Evolutionary conservation across 2,329 filamentous ascomycete species (phyloP).

Genomic region (Aspergillus calidoustus): DNA sequence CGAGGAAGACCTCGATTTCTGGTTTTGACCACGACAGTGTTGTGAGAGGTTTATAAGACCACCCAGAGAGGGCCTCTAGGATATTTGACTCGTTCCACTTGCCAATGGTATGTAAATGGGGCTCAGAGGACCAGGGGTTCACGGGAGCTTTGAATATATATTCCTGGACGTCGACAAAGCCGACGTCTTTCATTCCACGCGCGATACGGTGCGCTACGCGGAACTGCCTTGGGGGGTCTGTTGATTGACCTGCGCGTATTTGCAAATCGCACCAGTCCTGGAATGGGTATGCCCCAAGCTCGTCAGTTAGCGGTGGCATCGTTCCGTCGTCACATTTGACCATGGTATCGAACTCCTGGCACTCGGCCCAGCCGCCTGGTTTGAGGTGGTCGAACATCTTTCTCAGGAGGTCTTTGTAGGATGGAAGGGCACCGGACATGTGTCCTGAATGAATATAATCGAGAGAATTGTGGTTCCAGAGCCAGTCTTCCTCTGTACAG

Average conservation of each 20-base stretch:
- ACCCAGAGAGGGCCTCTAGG: conserved; percentile 48
- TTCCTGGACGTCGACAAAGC: conserved; percentile 62
- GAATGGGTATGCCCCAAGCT: conserved; percentile 44
- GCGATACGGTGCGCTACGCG: conserved; percentile 59
- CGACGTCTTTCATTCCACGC: conserved; percentile 59
- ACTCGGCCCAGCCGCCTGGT: conserved; percentile 59
- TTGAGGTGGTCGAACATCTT: conserved; percentile 58
- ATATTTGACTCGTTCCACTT: conserved; percentile 54
- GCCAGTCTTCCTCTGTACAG: conserved; percentile 64
- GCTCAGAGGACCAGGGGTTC: conserved; percentile 57
- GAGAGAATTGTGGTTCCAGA: conserved; percentile 55
- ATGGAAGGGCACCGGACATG: conserved; percentile 61
- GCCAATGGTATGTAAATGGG: conserved; percentile 54
- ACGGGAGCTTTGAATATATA: conserved; percentile 58
- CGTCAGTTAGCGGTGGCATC: conserved; percentile 52
- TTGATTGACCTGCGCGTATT: conserved; percentile 49
- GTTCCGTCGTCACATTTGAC: conserved; percentile 59
- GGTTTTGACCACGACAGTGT: conserved; percentile 49
- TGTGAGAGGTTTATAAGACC: conserved; percentile 50
- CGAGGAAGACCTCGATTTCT: conserved; percentile 53
- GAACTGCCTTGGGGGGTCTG: conserved; percentile 51
- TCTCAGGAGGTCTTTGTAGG: conserved; percentile 60
- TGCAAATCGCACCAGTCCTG: conserved; percentile 54
- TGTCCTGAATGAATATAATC: conserved; percentile 65
- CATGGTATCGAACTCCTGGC: conserved; percentile 50